Evolutionary conservation across 148 eudicot species (phyloP).

Genomic region (Polygonum maritimum): DNA sequence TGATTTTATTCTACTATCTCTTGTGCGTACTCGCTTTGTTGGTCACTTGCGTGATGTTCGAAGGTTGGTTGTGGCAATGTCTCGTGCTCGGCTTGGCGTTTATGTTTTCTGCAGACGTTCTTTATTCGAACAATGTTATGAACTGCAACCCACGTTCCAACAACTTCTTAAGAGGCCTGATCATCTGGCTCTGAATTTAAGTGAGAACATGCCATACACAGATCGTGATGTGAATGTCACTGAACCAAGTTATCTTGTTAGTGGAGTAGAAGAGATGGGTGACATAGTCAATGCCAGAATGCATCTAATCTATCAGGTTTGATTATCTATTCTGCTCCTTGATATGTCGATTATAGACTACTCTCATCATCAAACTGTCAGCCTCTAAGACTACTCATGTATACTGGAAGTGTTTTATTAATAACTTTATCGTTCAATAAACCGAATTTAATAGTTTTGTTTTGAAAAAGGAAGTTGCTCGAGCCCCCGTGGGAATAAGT

Average conservation of each 20-base stretch:
- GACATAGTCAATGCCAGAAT: slow-evolving; percentile 60
- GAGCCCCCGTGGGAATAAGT: not conserved
- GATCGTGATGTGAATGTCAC: slow-evolving; percentile 70
- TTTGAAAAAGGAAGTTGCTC: not conserved
- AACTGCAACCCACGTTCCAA: slow-evolving; percentile 84
- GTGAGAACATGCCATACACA: slow-evolving; percentile 46
- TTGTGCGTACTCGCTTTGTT: slow-evolving; percentile 93
- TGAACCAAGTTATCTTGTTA: slow-evolving; percentile 53
- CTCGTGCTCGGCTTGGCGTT: slow-evolving; percentile 96
- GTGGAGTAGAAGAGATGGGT: slow-evolving; percentile 72
- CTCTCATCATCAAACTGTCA: not conserved
- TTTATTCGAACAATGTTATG: slow-evolving; percentile 88
- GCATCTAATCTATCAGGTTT: slow-evolving; percentile 61
- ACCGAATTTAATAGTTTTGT: not conserved
- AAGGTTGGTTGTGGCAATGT: slow-evolving; percentile 96
- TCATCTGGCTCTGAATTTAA: slow-evolving; percentile 59
- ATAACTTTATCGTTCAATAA: not conserved
- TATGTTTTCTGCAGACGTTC: slow-evolving; percentile 92
- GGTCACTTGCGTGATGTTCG: slow-evolving; percentile 99
- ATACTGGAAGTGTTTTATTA: not conserved
- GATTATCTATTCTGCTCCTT: slow-evolving; percentile 13
- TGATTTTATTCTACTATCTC: slow-evolving; percentile 78
- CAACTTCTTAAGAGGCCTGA: slow-evolving; percentile 79
- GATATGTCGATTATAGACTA: not conserved
- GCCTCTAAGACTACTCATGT: not conserved